phyloP scores from a whole-genome alignment of 108 stramenopile genomes.

The Fragilariopsis cylindrus region DNA sequence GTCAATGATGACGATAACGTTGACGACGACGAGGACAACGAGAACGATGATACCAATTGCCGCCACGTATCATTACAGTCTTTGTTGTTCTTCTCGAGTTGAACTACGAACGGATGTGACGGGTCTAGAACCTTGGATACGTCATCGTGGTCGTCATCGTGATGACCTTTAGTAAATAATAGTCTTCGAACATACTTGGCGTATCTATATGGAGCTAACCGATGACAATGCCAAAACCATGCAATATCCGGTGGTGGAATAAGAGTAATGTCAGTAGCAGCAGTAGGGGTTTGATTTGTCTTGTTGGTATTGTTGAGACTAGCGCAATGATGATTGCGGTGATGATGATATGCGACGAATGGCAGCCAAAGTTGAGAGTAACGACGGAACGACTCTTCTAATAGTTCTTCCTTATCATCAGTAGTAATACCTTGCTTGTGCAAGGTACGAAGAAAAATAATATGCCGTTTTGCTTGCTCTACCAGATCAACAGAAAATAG shows the following conservation, averaged over 20 bases:
- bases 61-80: too few relatives aligned
- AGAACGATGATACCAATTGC: too few relatives aligned
- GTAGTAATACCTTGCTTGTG: not conserved
- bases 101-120: too few relatives aligned
- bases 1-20: too few relatives aligned
- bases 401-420: not conserved
- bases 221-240: conserved; percentile 55
- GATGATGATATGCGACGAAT: not conserved
- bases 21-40: too few relatives aligned
- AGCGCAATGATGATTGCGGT: not conserved
- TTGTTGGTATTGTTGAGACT: too few relatives aligned
- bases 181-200: conserved; percentile 3
- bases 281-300: not conserved
- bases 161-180: not conserved
- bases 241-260: conserved; percentile 44
- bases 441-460: not conserved
- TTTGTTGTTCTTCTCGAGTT: too few relatives aligned
- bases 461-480: not conserved
- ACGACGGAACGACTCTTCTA: not conserved
- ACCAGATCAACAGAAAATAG: not conserved
- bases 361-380: not conserved
- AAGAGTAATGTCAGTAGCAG: not conserved
- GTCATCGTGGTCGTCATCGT: too few relatives aligned
- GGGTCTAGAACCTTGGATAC: too few relatives aligned
- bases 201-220: conserved; percentile 41